phyloP scores from a whole-genome alignment of 129 eudicot species.

The Gnaphalium uliginosum region DNA sequence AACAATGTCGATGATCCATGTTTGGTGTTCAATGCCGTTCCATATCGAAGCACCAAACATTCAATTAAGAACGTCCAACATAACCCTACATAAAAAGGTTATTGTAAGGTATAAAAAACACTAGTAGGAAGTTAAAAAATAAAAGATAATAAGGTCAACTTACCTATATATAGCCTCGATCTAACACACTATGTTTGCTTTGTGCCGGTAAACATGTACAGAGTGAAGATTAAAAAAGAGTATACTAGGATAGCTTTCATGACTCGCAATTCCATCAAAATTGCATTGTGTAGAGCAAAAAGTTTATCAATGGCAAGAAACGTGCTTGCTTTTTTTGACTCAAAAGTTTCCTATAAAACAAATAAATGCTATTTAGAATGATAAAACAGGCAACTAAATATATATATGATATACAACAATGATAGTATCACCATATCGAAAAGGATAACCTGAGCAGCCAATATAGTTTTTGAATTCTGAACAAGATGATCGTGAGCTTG shows the following conservation, averaged over 20 bases:
- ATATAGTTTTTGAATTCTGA: slow-evolving; percentile 67
- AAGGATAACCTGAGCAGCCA: slow-evolving; percentile 75
- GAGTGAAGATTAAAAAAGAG: slow-evolving; percentile 45
- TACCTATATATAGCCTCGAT: slow-evolving; percentile 72
- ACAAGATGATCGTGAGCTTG: slow-evolving; percentile 68
- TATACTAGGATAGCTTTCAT: slow-evolving; percentile 65
- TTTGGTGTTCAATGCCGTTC: slow-evolving; percentile 44
- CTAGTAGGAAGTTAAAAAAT: not conserved
- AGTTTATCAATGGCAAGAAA: slow-evolving; percentile 81
- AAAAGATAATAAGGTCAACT: not conserved
- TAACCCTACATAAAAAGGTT: slow-evolving; percentile 45
- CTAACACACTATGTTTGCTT: slow-evolving; percentile 74
- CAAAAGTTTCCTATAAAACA: slow-evolving; percentile 67
- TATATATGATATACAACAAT: not conserved
- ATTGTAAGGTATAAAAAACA: not conserved
- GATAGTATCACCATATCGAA: too few species aligned
- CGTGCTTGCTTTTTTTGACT: slow-evolving; percentile 85
- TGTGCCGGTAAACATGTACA: slow-evolving; percentile 81
- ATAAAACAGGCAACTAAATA: not conserved
- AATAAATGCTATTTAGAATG: not conserved
- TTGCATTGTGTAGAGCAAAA: slow-evolving; percentile 70
- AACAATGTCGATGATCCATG: slow-evolving; percentile 41
- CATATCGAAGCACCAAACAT: slow-evolving; percentile 38
- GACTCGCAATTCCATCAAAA: slow-evolving; percentile 66
- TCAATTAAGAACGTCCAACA: slow-evolving; percentile 56